Conservation (phyloP, 345 rosid species). For the Boechera retrofracta region DNA sequence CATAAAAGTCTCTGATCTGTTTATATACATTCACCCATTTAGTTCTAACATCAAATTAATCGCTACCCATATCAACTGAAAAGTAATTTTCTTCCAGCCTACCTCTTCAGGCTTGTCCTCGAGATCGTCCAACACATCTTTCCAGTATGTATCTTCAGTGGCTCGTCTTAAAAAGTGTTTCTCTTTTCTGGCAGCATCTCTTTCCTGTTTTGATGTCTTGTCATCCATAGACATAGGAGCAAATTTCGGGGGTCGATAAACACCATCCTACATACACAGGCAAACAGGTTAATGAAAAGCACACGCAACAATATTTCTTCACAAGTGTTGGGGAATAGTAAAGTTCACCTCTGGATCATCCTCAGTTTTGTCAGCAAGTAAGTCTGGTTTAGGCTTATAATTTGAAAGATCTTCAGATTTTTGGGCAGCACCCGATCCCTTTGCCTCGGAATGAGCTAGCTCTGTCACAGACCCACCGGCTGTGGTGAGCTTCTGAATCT, state of each 20-base stretch:
- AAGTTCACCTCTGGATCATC: constrained; percentile 36
- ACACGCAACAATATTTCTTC: constrained; percentile 9
- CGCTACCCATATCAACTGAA: constrained; percentile 9
- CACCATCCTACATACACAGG: constrained; percentile 55
- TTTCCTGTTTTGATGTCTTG: constrained; percentile 76
- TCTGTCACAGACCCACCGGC: constrained; percentile 46
- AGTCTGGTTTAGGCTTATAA: constrained; percentile 83
- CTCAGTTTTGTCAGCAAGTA: constrained; percentile 63
- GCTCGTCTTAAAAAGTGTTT: constrained; percentile 62
- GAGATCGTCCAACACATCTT: constrained; percentile 74
- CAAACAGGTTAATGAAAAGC: constrained; percentile 32
- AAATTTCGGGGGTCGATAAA: constrained; percentile 76
- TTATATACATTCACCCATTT: constrained; percentile 38
- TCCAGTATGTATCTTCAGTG: constrained; percentile 61
- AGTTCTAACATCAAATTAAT: constrained; percentile 22
- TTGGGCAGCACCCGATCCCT: constrained; percentile 44
- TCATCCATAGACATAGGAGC: constrained; percentile 82
- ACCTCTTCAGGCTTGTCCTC: constrained; percentile 95
- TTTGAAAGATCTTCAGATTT: constrained; percentile 70
- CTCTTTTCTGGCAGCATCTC: constrained; percentile 69
- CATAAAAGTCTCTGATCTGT: constrained; percentile 71
- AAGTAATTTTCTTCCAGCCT: constrained; percentile 19
- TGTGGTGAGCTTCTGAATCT: constrained; percentile 79
- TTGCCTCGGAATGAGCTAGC: constrained; percentile 47
- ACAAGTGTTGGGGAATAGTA: background rate